Evolutionary conservation across 805 yeast species (phyloP).

Genomic region (Metschnikowia hibisci): DNA sequence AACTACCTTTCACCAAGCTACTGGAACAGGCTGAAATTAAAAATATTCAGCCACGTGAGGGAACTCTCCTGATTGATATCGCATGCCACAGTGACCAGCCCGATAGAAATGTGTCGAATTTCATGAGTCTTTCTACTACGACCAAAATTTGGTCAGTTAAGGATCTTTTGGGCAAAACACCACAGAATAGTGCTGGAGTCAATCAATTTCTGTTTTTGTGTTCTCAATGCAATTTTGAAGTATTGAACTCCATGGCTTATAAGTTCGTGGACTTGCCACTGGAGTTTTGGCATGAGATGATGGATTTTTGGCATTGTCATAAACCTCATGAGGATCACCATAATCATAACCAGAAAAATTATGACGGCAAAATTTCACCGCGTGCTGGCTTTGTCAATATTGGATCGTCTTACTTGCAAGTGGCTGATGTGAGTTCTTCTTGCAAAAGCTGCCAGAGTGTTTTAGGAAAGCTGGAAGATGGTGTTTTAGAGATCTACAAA

Average conservation of each 20-base stretch:
- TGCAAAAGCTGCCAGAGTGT: conserved; percentile 37
- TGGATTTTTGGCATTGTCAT: conserved; percentile 98
- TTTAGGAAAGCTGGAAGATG: conserved; percentile 40
- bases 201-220: conserved; percentile 32
- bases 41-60: not conserved
- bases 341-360: conserved; percentile 21
- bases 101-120: not conserved
- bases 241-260: conserved; percentile 31
- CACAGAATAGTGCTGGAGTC: conserved; percentile 17
- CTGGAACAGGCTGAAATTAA: not conserved
- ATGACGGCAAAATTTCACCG: conserved; percentile 43
- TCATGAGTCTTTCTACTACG: conserved; percentile 13
- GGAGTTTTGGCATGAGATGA: conserved; percentile 88
- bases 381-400: conserved; percentile 39
- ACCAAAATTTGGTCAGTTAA: conserved; percentile 38
- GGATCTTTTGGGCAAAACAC: conserved; percentile 35
- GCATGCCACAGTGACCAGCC: not conserved
- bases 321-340: conserved; percentile 48
- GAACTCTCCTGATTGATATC: not conserved
- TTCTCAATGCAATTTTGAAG: conserved; percentile 21
- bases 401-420: conserved; percentile 54
- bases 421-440: conserved; percentile 24
- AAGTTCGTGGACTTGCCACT: conserved; percentile 72
- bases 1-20: not conserved
- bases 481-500: conserved; percentile 39